A percentile compares a stretch with the other conserved stretches of the same genome.
These are phyloP conservation scores for Lactifluus piperatus DNA, from an alignment of 768 basidiomycete species.

Conservation along the genomic window DNA sequence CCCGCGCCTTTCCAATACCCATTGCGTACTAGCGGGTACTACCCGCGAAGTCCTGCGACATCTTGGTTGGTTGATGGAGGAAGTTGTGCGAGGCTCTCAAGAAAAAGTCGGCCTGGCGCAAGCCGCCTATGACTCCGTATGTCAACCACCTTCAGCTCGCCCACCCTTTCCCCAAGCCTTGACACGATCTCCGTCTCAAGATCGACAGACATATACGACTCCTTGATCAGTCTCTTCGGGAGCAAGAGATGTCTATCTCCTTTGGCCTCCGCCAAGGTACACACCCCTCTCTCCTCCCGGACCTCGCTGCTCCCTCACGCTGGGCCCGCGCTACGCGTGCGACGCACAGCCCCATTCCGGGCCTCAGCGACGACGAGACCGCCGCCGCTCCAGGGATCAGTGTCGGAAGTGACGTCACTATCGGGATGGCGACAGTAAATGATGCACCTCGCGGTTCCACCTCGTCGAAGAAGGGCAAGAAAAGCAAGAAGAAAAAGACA, in stretches of 20 bases:
- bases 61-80: slow-evolving; percentile 17
- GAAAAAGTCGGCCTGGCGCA: slow-evolving; percentile 21
- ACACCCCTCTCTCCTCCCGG: slow-evolving; percentile 50
- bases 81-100: slow-evolving; percentile 18
- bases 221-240: slow-evolving; percentile 64
- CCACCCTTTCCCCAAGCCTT: not conserved
- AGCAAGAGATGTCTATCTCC: slow-evolving; percentile 47
- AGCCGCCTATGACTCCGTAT: slow-evolving; percentile 19
- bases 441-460: slow-evolving; percentile 9
- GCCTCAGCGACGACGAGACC: slow-evolving; percentile 20
- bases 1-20: not conserved
- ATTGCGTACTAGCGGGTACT: not conserved
- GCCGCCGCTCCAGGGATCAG: not conserved
- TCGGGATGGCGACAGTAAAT: slow-evolving; percentile 9
- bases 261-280: slow-evolving; percentile 47
- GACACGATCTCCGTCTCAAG: slow-evolving; percentile 29
- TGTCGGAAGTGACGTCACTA: slow-evolving; percentile 7
- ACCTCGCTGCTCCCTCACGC: slow-evolving; percentile 45
- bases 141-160: not conserved
- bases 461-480: slow-evolving; percentile 13
- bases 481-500: slow-evolving; percentile 24
- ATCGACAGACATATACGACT: slow-evolving; percentile 73
- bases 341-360: slow-evolving; percentile 36
- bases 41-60: slow-evolving; percentile 10
- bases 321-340: slow-evolving; percentile 39